Base-by-base conservation (phyloP, 768 basidiomycete species). In the Amanita muscaria region DNA sequence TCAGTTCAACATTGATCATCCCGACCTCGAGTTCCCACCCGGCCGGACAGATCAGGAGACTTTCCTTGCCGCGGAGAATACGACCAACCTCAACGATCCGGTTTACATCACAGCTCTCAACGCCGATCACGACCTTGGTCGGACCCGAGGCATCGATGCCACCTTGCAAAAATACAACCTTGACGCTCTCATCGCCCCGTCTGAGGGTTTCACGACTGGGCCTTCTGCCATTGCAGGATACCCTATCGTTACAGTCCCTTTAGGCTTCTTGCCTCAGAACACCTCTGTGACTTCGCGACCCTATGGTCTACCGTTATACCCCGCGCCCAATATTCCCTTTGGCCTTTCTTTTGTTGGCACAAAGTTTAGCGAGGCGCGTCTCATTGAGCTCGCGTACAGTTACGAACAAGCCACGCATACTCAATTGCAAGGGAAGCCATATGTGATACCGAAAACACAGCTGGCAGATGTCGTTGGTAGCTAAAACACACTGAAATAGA, bases 171-270 rank as follows among this genome's bases (percentile, higher is more conserved):
- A 61, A 40, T 64, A 68, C 43, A 59, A 67, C 2, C 63, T 79
- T 0, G 72, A 79, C 46, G 79, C 77, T 1, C 53, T 80, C 4
- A 63, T 79, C 24, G 55, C 77, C 5, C 79, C 77, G 4, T 57
- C 69, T 2, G 53, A 58, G 11, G 67, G 64, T 14, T 57, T 67
- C 22, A 67, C 66, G 5, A 64, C 62, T n/a, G 52, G 52, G 1
- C 69, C 68, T 10, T 64, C 67, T 49, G 69, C 79, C 3, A 72
- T 81, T 44, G 75, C 77, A 4, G 81, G 79, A 6, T 82, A 80
- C 51, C 80, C 81, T 2, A 76, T 81, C 42, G 64, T 81, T 29
- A 80, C 80, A 18, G 79, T 82, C 7, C 80, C 80, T 1, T 66
- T 82, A 2, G 79, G 77, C 1, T 80, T 79, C 56, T 73, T 72